These are phyloP conservation scores for Stipa capillata DNA, from an alignment of 176 grass and related monocot genomes.

Conservation along the genomic window DNA sequence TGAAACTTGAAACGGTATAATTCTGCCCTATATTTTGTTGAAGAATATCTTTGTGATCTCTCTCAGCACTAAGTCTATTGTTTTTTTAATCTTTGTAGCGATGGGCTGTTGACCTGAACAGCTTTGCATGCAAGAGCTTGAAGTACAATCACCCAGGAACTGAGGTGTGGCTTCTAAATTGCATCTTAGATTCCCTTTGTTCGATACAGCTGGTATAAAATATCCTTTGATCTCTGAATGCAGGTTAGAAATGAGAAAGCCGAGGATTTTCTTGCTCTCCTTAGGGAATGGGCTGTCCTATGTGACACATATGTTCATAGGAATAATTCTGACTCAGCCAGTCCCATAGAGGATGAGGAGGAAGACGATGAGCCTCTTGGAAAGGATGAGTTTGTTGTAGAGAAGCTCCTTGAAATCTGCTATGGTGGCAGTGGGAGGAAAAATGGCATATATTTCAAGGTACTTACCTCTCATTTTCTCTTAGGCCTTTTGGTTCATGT, in stretches of 20 bases:
- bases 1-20: slow-evolving; percentile 66
- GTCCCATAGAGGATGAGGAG: slow-evolving; percentile 19
- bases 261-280: slow-evolving; percentile 58
- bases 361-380: slow-evolving; percentile 25
- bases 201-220: not conserved
- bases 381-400: slow-evolving; percentile 56
- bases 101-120: slow-evolving; percentile 83
- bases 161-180: slow-evolving; percentile 31
- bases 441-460: slow-evolving; percentile 60
- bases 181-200: not conserved
- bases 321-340: not conserved
- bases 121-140: slow-evolving; percentile 57
- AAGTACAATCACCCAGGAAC: slow-evolving; percentile 74
- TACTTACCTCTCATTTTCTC: slow-evolving; percentile 4
- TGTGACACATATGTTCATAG: slow-evolving; percentile 28
- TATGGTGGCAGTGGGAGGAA: slow-evolving; percentile 45
- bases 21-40: not conserved
- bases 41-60: not conserved
- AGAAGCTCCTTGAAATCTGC: slow-evolving; percentile 43
- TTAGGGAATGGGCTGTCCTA: slow-evolving; percentile 52
- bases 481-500: not conserved
- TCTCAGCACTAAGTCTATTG: not conserved
- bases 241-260: slow-evolving; percentile 88
- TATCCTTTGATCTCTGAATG: not conserved
- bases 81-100: slow-evolving; percentile 17